Evolutionary conservation across 2,329 filamentous ascomycete genomes (phyloP).

Genomic region (Aspergillus sp.): DNA sequence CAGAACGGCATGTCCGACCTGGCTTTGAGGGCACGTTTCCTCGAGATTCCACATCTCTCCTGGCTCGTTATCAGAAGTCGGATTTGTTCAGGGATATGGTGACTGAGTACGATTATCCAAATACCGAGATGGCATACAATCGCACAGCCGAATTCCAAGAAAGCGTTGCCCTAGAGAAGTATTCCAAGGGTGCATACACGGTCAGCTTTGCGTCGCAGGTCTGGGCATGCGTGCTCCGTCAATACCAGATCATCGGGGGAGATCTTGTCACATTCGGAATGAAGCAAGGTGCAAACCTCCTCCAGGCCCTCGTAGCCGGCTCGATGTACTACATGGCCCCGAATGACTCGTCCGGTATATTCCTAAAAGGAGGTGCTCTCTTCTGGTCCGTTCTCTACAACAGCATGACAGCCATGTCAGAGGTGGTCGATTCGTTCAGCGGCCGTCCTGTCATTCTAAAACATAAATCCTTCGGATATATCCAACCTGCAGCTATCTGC

Average conservation of each 20-base stretch:
- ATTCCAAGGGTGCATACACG: background rate
- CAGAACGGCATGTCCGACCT: background rate
- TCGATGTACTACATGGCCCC: too few relatives aligned
- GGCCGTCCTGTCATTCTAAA: slow-evolving; percentile 59
- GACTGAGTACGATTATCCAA: too few relatives aligned
- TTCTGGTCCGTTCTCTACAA: slow-evolving; percentile 65
- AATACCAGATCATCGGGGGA: slow-evolving; percentile 65
- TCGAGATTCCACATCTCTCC: background rate
- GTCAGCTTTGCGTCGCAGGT: slow-evolving; percentile 46
- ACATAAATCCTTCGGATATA: slow-evolving; percentile 58
- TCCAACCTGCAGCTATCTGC: slow-evolving; percentile 47
- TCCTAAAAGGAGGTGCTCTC: slow-evolving; percentile 61
- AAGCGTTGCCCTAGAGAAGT: background rate
- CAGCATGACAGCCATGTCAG: slow-evolving; percentile 60
- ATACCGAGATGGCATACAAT: too few relatives aligned
- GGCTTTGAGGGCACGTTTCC: background rate
- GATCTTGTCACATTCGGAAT: slow-evolving; percentile 35
- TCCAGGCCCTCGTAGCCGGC: too few relatives aligned
- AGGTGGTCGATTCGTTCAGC: slow-evolving; percentile 62
- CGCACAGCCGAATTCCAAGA: background rate
- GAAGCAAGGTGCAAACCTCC: too few relatives aligned
- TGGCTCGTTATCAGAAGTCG: background rate
- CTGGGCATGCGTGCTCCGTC: slow-evolving; percentile 55
- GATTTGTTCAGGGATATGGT: background rate
- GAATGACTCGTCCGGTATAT: slow-evolving; percentile 54